Evolutionary conservation across 768 basidiomycete genomes (phyloP).

Genomic region (Mycena crocata): DNA sequence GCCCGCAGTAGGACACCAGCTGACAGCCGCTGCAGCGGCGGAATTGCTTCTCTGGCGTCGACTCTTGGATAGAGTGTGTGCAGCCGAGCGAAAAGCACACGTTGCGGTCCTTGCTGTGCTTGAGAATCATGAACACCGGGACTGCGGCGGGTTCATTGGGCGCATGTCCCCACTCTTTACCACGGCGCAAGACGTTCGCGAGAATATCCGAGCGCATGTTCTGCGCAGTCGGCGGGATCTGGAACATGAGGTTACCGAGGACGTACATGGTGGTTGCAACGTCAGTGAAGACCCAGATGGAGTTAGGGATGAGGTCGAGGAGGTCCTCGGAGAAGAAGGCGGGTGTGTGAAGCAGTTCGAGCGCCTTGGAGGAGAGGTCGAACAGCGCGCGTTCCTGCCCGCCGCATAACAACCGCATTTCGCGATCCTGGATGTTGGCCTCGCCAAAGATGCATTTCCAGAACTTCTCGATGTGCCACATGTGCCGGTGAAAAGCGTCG

Average conservation of each 20-base stretch:
- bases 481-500: constrained; percentile 14
- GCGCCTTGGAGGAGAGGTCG: constrained; percentile 13
- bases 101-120: constrained; percentile 2
- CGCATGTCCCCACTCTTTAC: not conserved
- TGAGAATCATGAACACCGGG: not conserved
- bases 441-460: constrained; percentile 1
- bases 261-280: not conserved
- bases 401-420: not conserved
- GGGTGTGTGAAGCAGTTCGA: constrained; percentile 11
- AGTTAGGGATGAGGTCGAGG: not conserved
- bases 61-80: constrained; percentile 3
- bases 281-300: not conserved
- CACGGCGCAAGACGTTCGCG: not conserved
- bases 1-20: constrained; percentile 10
- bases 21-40: constrained; percentile 16
- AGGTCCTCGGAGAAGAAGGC: not conserved
- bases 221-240: constrained; percentile 9
- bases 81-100: constrained; percentile 21
- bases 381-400: constrained; percentile 14
- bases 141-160: not conserved
- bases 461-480: constrained; percentile 21
- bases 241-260: not conserved
- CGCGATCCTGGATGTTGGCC: not conserved
- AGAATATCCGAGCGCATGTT: constrained; percentile 16
- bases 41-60: not conserved